Conservation (phyloP, 768 basidiomycete species). For the Strobilomyces dryophilus region DNA sequence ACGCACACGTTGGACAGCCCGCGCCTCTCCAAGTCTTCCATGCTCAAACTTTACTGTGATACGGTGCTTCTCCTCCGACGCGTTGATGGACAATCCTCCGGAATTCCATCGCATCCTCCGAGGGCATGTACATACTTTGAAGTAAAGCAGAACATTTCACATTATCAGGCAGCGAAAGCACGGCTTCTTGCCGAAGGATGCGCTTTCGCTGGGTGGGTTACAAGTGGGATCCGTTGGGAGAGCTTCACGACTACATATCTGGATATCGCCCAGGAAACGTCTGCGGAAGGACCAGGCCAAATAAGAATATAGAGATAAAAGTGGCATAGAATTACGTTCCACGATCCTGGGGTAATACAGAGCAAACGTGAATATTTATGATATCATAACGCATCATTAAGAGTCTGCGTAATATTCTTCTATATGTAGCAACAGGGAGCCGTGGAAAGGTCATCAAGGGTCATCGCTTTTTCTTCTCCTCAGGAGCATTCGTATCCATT, state of each 20-base stretch:
- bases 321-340: constrained; percentile 1
- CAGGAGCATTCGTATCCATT: constrained; percentile 7
- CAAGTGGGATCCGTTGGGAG: constrained; percentile 51
- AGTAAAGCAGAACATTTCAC: constrained; percentile 37
- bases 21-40: constrained; percentile 46
- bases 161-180: constrained; percentile 51
- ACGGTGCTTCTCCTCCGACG: constrained; percentile 16
- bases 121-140: constrained; percentile 40
- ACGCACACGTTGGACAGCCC: constrained; percentile 37
- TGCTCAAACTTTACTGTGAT: constrained; percentile 45
- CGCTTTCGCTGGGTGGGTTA: constrained; percentile 62
- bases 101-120: constrained; percentile 13
- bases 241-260: constrained; percentile 34
- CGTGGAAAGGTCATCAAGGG: not conserved
- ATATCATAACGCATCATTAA: constrained; percentile 19
- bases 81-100: not conserved
- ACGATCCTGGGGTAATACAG: constrained; percentile 7
- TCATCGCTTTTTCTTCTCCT: constrained; percentile 31
- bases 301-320: not conserved
- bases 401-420: constrained; percentile 4
- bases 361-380: constrained; percentile 6
- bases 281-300: too few species aligned
- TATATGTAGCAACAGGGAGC: not conserved
- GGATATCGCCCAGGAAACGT: constrained; percentile 1
- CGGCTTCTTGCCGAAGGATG: constrained; percentile 40